These are phyloP conservation scores for Colletotrichum limetticola DNA, from an alignment of 2,329 filamentous ascomycete species.

Conservation along the genomic window DNA sequence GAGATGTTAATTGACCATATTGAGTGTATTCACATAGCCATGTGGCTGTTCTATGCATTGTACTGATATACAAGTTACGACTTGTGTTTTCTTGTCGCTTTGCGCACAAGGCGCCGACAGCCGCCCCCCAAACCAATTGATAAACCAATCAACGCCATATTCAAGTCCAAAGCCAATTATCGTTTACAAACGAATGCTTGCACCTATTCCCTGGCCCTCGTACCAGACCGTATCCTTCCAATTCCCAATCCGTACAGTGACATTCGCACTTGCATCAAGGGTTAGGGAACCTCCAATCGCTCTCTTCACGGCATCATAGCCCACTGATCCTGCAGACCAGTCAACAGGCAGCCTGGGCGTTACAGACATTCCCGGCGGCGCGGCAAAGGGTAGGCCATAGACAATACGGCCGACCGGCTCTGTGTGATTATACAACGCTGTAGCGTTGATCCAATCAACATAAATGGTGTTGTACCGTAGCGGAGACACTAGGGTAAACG, in stretches of 20 bases:
- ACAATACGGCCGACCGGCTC: slow-evolving; percentile 82
- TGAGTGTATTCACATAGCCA: neutral
- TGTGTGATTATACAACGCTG: slow-evolving; percentile 84
- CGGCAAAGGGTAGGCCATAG: slow-evolving; percentile 78
- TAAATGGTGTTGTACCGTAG: slow-evolving; percentile 77
- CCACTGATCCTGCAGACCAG: slow-evolving; percentile 80
- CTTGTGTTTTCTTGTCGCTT: neutral
- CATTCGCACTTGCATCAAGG: slow-evolving; percentile 80
- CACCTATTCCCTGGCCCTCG: slow-evolving; percentile 75
- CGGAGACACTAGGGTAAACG: slow-evolving; percentile 85
- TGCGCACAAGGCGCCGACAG: neutral
- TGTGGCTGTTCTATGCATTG: neutral
- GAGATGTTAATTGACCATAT: neutral
- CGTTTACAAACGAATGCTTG: slow-evolving; percentile 64
- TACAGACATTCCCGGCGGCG: slow-evolving; percentile 77
- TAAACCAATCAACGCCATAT: slow-evolving; percentile 7
- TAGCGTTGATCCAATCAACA: slow-evolving; percentile 84
- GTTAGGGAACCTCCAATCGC: slow-evolving; percentile 85
- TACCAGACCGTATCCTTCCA: slow-evolving; percentile 82
- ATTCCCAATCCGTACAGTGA: slow-evolving; percentile 78
- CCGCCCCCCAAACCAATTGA: slow-evolving; percentile 3
- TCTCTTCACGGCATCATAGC: slow-evolving; percentile 82
- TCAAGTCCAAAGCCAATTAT: slow-evolving; percentile 31
- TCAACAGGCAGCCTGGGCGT: slow-evolving; percentile 85
- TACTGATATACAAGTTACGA: neutral